A percentile compares a stretch with the other conserved stretches of the same genome.
Conservation (phyloP, 805 yeast genomes). For the Saccharomyces mikatae region DNA sequence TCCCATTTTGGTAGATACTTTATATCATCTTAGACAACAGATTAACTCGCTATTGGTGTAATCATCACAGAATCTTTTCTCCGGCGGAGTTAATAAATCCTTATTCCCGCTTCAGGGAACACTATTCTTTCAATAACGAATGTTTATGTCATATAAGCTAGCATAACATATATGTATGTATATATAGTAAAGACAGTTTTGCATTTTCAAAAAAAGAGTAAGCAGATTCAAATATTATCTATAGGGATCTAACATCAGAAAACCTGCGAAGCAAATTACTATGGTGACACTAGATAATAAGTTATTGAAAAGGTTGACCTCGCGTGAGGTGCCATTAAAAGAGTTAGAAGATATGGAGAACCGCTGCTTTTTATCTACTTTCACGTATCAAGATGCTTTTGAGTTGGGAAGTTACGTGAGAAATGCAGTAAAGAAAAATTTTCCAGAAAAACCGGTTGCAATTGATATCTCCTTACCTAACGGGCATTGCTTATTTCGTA, state of each 20-base stretch:
- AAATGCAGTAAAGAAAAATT: conserved; percentile 25
- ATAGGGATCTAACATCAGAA: background rate
- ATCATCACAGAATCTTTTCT: background rate
- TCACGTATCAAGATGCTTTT: conserved; percentile 37
- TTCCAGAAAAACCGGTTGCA: conserved; percentile 33
- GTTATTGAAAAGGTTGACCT: background rate
- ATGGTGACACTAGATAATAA: conserved; percentile 4
- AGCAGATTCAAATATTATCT: background rate
- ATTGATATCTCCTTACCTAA: conserved; percentile 41
- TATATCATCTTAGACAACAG: background rate
- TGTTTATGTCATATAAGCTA: background rate
- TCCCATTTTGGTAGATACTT: conserved; percentile 52
- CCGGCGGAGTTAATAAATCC: background rate
- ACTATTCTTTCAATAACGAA: background rate
- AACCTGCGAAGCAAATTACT: conserved; percentile 2
- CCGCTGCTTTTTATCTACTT: conserved; percentile 7
- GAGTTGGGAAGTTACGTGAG: conserved; percentile 38
- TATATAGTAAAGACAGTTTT: background rate
- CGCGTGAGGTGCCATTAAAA: conserved; percentile 6
- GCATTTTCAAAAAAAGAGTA: background rate
- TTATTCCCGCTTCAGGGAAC: background rate
- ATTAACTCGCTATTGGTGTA: background rate
- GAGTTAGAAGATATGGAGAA: conserved; percentile 13
- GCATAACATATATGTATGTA: background rate
- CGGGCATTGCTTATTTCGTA: conserved; percentile 43